Evolutionary conservation across 768 basidiomycete genomes (phyloP).

Genomic region (Phylloporus scabripes): DNA sequence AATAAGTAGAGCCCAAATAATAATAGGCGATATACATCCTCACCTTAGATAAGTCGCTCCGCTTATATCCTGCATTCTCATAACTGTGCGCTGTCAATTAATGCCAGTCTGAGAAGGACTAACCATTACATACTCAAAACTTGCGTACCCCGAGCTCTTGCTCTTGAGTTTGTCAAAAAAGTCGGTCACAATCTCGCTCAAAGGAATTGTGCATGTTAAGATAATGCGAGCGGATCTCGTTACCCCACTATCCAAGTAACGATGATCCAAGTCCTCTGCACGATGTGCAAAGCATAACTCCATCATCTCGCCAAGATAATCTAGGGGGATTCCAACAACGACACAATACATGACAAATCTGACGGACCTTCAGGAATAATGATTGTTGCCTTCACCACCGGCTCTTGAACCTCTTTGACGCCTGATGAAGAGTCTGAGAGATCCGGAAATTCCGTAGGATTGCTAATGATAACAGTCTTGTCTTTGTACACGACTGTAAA

Average conservation of each 20-base stretch:
- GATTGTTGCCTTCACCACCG: constrained; percentile 88
- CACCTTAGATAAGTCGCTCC: constrained; percentile 81
- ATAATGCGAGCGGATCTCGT: constrained; percentile 55
- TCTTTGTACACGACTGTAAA: constrained; percentile 66
- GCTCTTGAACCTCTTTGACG: constrained; percentile 81
- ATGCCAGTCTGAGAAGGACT: neutral
- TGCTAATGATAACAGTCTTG: constrained; percentile 65
- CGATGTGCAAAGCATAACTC: constrained; percentile 84
- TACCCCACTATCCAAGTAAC: constrained; percentile 64
- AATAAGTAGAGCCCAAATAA: neutral
- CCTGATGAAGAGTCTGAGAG: constrained; percentile 51
- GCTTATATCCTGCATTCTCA: constrained; percentile 86
- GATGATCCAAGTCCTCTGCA: constrained; percentile 77
- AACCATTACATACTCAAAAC: constrained; percentile 67
- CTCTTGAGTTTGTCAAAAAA: constrained; percentile 96
- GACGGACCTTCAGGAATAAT: constrained; percentile 83
- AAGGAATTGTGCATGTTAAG: constrained; percentile 76
- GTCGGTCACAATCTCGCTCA: constrained; percentile 90
- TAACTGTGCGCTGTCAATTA: constrained; percentile 52
- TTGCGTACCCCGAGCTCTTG: constrained; percentile 85
- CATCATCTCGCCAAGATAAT: constrained; percentile 96
- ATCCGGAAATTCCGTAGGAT: constrained; percentile 95
- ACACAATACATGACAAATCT: neutral
- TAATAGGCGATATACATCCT: neutral
- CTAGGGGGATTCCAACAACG: constrained; percentile 33